Conservation (phyloP, 768 basidiomycete species). For the Leccinum longicurvipes region DNA sequence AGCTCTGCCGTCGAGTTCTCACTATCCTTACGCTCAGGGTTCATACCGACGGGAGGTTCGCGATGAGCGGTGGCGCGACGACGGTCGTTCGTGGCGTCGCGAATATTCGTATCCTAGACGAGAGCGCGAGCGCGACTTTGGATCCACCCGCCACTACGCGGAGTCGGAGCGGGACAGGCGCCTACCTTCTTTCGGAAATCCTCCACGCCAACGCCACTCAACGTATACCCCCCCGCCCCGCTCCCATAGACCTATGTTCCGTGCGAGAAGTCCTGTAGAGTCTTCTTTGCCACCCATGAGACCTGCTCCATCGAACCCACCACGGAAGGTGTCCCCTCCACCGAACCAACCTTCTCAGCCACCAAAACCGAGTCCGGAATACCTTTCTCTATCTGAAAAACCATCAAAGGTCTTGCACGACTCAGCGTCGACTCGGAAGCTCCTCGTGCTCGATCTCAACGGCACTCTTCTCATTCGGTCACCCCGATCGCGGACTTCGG, state of each 20-base stretch:
- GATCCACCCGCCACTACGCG: slow-evolving; percentile 3
- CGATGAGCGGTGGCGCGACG: slow-evolving; percentile 12
- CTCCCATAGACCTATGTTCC: slow-evolving; percentile 5
- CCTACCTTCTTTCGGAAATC: not conserved
- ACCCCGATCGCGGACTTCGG: slow-evolving; percentile 18
- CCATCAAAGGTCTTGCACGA: slow-evolving; percentile 27
- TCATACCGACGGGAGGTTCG: slow-evolving; percentile 3
- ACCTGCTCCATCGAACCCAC: not conserved
- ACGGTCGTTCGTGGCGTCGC: slow-evolving; percentile 5
- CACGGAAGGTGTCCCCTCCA: slow-evolving; percentile 4
- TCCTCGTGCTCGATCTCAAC: slow-evolving; percentile 65
- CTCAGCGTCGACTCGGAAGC: slow-evolving; percentile 44
- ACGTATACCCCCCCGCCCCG: slow-evolving; percentile 8
- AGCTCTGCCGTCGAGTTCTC: not conserved
- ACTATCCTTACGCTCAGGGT: slow-evolving; percentile 1
- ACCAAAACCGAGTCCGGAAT: slow-evolving; percentile 32
- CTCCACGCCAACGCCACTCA: slow-evolving; percentile 11
- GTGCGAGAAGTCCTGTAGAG: slow-evolving; percentile 7
- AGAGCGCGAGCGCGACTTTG: slow-evolving; percentile 1
- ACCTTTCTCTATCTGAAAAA: slow-evolving; percentile 33
- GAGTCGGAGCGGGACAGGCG: slow-evolving; percentile 6
- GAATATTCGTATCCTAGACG: slow-evolving; percentile 13
- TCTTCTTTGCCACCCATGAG: not conserved
- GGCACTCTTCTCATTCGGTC: slow-evolving; percentile 69
- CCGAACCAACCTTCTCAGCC: not conserved